Percentiles rank a stretch among this genome's conserved stretches.
phyloP scores from a whole-genome alignment of 768 basidiomycete genomes.

The Boletus sensibilis region DNA sequence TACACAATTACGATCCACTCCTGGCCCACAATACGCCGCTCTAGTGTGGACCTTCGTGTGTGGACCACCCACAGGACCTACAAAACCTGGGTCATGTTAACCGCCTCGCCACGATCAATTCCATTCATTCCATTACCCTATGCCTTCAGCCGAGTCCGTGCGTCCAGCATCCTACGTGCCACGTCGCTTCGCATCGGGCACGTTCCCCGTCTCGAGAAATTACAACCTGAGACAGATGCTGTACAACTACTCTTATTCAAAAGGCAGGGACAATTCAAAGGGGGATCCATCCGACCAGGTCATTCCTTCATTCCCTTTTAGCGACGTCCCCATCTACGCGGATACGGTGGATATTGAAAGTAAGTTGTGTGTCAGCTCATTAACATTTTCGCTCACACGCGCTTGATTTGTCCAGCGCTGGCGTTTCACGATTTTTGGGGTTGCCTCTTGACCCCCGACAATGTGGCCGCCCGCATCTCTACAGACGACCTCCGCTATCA shows the following conservation, averaged over 20 bases:
- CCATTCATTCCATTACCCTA: conserved; percentile 3
- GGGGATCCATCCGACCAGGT: conserved; percentile 25
- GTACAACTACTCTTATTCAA: conserved; percentile 18
- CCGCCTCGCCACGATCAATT: background rate
- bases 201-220: conserved; percentile 28
- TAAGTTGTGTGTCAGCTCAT: conserved; percentile 25
- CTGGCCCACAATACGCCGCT: conserved; percentile 9
- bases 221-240: conserved; percentile 31
- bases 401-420: conserved; percentile 24
- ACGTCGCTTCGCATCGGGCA: conserved; percentile 23
- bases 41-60: background rate
- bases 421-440: conserved; percentile 35
- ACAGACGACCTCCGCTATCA: conserved; percentile 33
- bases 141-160: conserved; percentile 5
- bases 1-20: background rate
- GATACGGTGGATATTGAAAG: conserved; percentile 46
- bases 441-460: conserved; percentile 35
- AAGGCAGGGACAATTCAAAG: background rate
- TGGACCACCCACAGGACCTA: conserved; percentile 12
- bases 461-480: conserved; percentile 25
- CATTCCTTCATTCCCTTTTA: conserved; percentile 34
- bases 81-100: conserved; percentile 7
- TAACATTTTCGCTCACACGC: background rate
- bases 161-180: conserved; percentile 17
- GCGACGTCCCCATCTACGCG: conserved; percentile 30